These are phyloP conservation scores for Hymenoscyphus infarciens DNA, from an alignment of 2,329 filamentous ascomycete genomes.

Conservation along the genomic window DNA sequence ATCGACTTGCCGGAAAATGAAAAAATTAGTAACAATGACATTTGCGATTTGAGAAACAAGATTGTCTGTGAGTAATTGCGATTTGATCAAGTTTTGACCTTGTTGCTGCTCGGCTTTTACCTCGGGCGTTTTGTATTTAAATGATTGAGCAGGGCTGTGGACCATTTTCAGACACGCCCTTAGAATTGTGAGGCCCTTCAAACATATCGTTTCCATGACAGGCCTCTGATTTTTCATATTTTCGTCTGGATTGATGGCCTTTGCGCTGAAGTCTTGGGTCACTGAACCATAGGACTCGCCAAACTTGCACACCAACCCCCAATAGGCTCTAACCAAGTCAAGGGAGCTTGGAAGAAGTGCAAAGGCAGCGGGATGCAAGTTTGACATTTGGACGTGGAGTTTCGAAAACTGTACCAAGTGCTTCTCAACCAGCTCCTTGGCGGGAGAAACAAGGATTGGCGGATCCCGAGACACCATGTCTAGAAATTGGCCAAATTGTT, in stretches of 20 bases:
- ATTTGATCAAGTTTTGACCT: constrained; percentile 67
- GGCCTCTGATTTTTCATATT: constrained; percentile 52
- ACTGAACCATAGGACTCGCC: constrained; percentile 63
- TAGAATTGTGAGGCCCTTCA: constrained; percentile 80
- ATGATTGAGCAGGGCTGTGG: constrained; percentile 74
- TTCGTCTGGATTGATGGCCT: constrained; percentile 44
- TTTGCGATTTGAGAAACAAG: constrained; percentile 81
- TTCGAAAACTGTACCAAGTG: constrained; percentile 90
- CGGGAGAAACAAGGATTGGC: constrained; percentile 47
- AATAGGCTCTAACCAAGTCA: constrained; percentile 76
- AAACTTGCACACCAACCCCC: constrained; percentile 74
- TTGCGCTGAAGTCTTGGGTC: constrained; percentile 40
- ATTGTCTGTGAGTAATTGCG: constrained; percentile 69
- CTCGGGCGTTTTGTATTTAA: constrained; percentile 74
- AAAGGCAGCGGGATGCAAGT: constrained; percentile 76
- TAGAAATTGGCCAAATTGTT: constrained; percentile 75
- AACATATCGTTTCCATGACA: constrained; percentile 71
- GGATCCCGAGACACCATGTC: constrained; percentile 56
- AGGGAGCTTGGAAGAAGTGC: constrained; percentile 76
- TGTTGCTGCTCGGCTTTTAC: constrained; percentile 72
- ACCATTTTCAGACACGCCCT: constrained; percentile 82
- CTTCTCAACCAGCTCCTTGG: constrained; percentile 68
- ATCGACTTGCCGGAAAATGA: constrained; percentile 81
- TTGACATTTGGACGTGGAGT: constrained; percentile 82
- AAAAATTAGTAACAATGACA: constrained; percentile 79